These are phyloP conservation scores for Choanephora cucurbitarum DNA, from an alignment of 371 early-diverging fungal species.

Conservation along the genomic window DNA sequence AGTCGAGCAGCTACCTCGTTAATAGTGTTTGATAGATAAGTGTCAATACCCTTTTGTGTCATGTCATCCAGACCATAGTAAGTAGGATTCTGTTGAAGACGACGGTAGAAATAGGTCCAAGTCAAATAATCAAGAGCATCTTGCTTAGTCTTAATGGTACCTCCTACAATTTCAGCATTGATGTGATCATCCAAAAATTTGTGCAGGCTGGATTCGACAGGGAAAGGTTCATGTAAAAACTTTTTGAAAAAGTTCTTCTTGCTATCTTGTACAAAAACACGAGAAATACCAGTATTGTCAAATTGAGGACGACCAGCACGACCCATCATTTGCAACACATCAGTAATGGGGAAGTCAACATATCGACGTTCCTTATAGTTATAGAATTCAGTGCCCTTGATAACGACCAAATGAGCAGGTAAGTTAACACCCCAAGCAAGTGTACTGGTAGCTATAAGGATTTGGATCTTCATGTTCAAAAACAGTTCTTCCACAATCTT, in stretches of 20 bases:
- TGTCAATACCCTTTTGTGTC: conserved; percentile 66
- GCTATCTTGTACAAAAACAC: conserved; percentile 85
- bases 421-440: conserved; percentile 99
- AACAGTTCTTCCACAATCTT: conserved; percentile 94
- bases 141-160: conserved; percentile 83
- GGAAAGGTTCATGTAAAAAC: conserved; percentile 93
- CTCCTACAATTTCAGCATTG: conserved; percentile 90
- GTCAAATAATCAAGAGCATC: conserved; percentile 93
- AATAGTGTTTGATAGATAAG: conserved; percentile 76
- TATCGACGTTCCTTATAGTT: conserved; percentile 87
- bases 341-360: conserved; percentile 94
- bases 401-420: conserved; percentile 97
- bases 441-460: conserved; percentile 96
- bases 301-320: conserved; percentile 98
- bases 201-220: conserved; percentile 86
- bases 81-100: conserved; percentile 90
- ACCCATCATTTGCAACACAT: conserved; percentile 99
- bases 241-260: conserved; percentile 97
- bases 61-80: conserved; percentile 91
- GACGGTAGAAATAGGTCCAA: conserved; percentile 94
- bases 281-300: conserved; percentile 87
- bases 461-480: conserved; percentile 89
- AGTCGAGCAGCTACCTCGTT: conserved; percentile 71
- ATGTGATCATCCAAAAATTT: conserved; percentile 82
- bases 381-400: conserved; percentile 98